Conservation (phyloP, 192 early-diverging fungal genomes). For the Cetraspora pellucida region DNA sequence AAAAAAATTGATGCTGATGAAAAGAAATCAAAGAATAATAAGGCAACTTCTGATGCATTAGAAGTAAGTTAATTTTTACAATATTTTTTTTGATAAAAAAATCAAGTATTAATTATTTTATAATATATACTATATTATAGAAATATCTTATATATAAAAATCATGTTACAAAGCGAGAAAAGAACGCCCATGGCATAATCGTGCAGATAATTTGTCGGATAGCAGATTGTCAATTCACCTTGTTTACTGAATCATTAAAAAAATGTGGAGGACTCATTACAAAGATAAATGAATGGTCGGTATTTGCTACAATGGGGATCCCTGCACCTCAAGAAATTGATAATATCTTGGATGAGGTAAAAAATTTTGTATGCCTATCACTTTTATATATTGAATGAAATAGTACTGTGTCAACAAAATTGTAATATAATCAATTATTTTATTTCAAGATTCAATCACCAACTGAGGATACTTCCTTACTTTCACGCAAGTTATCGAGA, state of each 20-base stretch:
- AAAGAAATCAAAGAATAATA: constrained; percentile 43
- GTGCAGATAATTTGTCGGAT: constrained; percentile 43
- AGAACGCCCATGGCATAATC: constrained; percentile 40
- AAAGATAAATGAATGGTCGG: constrained; percentile 47
- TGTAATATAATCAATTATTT: neutral
- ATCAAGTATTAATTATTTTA: no score
- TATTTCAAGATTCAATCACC: neutral
- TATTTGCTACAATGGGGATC: constrained; percentile 39
- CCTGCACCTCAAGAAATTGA: constrained; percentile 21
- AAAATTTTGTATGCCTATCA: neutral
- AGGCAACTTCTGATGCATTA: constrained; percentile 37
- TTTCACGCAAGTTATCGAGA: neutral
- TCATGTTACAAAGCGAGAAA: constrained; percentile 38
- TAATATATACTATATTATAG: no score
- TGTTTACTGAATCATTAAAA: constrained; percentile 42
- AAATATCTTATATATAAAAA: constrained; percentile 36
- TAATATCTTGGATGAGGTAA: neutral
- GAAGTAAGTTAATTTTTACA: constrained; percentile 35
- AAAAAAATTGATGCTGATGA: constrained; percentile 44
- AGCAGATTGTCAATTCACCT: constrained; percentile 41
- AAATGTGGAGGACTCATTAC: constrained; percentile 44
- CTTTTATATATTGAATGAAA: no score
- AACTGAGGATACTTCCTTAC: no score
- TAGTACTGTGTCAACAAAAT: no score
- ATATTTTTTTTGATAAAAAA: neutral